Evolutionary conservation across 192 early-diverging fungal species (phyloP).

Genomic region (Backusella macrospora): DNA sequence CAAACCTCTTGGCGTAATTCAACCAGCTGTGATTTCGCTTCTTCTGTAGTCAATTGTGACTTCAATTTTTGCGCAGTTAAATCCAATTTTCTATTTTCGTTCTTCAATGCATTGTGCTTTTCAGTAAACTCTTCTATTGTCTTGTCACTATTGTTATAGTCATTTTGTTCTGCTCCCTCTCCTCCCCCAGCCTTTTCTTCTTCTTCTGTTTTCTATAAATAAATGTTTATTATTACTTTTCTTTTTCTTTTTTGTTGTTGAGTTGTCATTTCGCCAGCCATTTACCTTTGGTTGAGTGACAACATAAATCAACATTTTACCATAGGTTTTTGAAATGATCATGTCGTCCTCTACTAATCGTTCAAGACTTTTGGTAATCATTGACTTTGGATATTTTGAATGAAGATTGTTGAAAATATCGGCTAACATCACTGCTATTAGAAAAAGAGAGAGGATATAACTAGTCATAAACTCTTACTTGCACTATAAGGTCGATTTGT

Average conservation of each 20-base stretch:
- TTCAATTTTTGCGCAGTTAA: slow-evolving; percentile 11
- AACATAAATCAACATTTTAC: slow-evolving; percentile 16
- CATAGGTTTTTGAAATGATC: slow-evolving; percentile 15
- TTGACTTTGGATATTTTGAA: slow-evolving; percentile 16
- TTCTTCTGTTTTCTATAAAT: neutral
- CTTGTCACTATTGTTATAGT: neutral
- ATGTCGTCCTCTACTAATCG: neutral
- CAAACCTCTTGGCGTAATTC: neutral
- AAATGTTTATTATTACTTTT: neutral
- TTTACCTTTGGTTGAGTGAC: neutral
- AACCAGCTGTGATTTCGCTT: neutral
- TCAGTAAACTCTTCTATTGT: neutral
- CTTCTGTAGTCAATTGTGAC: slow-evolving; percentile 1
- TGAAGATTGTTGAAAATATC: slow-evolving; percentile 28
- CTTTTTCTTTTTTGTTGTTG: neutral
- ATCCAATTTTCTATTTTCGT: slow-evolving; percentile 1
- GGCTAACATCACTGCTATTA: neutral
- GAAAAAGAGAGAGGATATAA: neutral
- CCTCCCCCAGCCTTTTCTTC: neutral
- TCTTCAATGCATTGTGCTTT: neutral
- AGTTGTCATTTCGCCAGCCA: no score
- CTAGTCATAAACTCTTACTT: neutral
- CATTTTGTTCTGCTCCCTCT: no score
- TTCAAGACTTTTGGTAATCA: slow-evolving; percentile 10
- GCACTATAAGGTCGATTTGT: slow-evolving; percentile 27